A percentile compares a stretch with the other conserved stretches of the same genome.
Evolutionary conservation across 2,329 filamentous ascomycete species (phyloP).

Genomic region (Ophiosphaerella narmari): DNA sequence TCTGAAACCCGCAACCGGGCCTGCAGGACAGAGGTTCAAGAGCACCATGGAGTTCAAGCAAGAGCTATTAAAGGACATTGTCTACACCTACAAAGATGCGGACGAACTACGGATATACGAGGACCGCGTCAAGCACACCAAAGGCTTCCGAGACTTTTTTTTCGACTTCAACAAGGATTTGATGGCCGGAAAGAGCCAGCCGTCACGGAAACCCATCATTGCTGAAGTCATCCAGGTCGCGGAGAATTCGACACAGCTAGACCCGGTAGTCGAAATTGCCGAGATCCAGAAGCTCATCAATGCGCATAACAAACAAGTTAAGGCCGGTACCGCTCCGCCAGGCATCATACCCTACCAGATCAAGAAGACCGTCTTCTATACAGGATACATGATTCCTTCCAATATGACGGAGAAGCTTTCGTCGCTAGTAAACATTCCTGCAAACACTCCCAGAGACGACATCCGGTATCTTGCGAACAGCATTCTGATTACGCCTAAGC

Average conservation of each 20-base stretch:
- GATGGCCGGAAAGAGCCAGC: slow-evolving; percentile 48
- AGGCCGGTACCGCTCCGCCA: slow-evolving; percentile 50
- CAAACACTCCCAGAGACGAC: slow-evolving; percentile 67
- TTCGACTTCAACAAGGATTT: slow-evolving; percentile 71
- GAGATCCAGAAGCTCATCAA: slow-evolving; percentile 91
- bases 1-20: slow-evolving; percentile 83
- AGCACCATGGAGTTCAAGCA: slow-evolving; percentile 95
- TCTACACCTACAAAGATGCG: slow-evolving; percentile 83
- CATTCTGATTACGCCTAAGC: slow-evolving; percentile 84
- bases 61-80: slow-evolving; percentile 74
- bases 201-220: slow-evolving; percentile 66
- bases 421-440: slow-evolving; percentile 68
- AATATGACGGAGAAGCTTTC: slow-evolving; percentile 74
- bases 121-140: slow-evolving; percentile 68
- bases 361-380: slow-evolving; percentile 88
- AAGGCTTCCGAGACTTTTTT: slow-evolving; percentile 85
- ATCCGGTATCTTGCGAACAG: slow-evolving; percentile 84
- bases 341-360: slow-evolving; percentile 65
- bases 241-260: slow-evolving; percentile 73
- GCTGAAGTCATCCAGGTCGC: slow-evolving; percentile 86
- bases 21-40: slow-evolving; percentile 75
- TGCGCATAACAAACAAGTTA: slow-evolving; percentile 72
- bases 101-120: slow-evolving; percentile 77
- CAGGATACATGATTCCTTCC: slow-evolving; percentile 81
- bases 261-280: slow-evolving; percentile 78